These are phyloP conservation scores for Lecanosticta acicola DNA, from an alignment of 2,329 filamentous ascomycete genomes.

Conservation along the genomic window DNA sequence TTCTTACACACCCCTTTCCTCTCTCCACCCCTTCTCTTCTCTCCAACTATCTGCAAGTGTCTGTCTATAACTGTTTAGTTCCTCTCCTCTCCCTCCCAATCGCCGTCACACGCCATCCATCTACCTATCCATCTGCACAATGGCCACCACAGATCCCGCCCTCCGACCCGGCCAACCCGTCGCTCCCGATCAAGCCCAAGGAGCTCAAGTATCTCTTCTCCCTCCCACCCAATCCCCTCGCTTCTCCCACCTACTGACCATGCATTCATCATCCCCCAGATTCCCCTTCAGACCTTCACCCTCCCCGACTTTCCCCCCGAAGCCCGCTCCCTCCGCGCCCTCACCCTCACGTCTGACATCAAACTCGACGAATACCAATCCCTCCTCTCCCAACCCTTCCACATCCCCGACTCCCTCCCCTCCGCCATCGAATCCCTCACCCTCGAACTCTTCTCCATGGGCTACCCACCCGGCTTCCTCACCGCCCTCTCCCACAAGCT, in stretches of 20 bases:
- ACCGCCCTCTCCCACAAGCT: conserved; percentile 36
- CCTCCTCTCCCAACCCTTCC: conserved; percentile 34
- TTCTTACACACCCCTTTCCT: conserved; percentile 3
- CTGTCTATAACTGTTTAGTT: neutral
- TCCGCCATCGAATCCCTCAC: conserved; percentile 40
- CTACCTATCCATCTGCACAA: neutral
- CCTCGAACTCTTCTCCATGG: conserved; percentile 46
- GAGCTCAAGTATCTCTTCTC: conserved; percentile 32
- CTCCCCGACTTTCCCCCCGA: conserved; percentile 43
- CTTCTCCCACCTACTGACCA: too few relatives aligned
- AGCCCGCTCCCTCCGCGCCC: conserved; percentile 39
- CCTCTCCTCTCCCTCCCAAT: neutral
- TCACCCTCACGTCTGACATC: conserved; percentile 48
- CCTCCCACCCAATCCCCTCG: too few relatives aligned
- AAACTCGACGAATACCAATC: conserved; percentile 43
- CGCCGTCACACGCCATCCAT: neutral
- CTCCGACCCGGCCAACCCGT: conserved; percentile 1
- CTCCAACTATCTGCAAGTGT: too few relatives aligned
- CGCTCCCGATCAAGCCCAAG: conserved; percentile 28
- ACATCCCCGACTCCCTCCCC: conserved; percentile 36
- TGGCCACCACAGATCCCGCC: conserved; percentile 6
- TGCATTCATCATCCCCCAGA: too few relatives aligned
- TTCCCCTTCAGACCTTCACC: conserved; percentile 42
- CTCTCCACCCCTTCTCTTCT: conserved; percentile 1
- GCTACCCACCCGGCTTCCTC: conserved; percentile 44